Conservation (phyloP, 2,329 filamentous ascomycete species). For the Fusarium duplospermum region DNA sequence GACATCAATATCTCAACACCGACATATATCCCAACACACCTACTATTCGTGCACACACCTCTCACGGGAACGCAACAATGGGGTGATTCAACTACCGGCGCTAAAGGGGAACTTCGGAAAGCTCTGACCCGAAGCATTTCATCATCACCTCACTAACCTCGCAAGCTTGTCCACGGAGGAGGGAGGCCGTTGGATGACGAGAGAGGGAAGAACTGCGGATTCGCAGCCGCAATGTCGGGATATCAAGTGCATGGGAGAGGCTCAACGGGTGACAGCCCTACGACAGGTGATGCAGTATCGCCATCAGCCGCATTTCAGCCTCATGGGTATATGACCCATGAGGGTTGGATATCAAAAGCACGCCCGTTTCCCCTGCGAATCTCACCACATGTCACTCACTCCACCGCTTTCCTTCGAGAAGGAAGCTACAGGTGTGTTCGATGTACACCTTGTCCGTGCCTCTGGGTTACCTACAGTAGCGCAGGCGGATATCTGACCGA, state of each 20-base stretch:
- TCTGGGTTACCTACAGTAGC: background rate
- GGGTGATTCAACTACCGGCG: constrained; percentile 6
- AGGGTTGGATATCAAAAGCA: background rate
- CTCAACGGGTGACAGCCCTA: background rate
- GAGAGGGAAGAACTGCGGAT: background rate
- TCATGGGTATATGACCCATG: background rate
- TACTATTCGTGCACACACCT: background rate
- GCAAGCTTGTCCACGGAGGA: constrained; percentile 1
- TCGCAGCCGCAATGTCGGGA: background rate
- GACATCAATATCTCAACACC: background rate
- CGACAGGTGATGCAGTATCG: background rate
- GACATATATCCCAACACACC: background rate
- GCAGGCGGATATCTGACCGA: constrained; percentile 30
- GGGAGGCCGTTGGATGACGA: constrained; percentile 8
- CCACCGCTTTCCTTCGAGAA: background rate
- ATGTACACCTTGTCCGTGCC: background rate
- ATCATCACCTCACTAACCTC: constrained; percentile 9
- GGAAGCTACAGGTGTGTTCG: background rate
- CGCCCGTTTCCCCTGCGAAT: background rate
- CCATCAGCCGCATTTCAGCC: background rate
- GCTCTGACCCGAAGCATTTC: constrained; percentile 1
- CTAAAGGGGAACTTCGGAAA: background rate
- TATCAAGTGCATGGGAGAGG: background rate
- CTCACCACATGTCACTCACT: background rate
- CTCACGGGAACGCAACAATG: constrained; percentile 2